Percentiles rank a stretch among this genome's conserved stretches.
phyloP scores from a whole-genome alignment of 306 rosid species.

The Vigna angularis region DNA sequence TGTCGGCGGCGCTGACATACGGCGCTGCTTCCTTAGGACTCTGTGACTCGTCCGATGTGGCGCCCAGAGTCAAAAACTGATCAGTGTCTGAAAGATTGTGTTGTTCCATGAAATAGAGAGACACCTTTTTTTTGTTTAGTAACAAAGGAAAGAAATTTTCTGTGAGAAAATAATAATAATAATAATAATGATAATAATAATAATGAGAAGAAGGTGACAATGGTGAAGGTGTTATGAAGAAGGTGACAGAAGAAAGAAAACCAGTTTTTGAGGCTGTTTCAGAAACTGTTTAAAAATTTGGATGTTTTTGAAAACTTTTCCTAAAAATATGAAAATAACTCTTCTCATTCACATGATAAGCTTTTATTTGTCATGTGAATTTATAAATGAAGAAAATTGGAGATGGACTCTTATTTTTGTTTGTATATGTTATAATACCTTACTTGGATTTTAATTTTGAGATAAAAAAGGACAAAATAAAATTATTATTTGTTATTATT shows the following conservation, averaged over 20 bases:
- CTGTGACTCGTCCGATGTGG: constrained; percentile 9
- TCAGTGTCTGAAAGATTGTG: neutral
- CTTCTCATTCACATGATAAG: neutral
- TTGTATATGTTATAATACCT: neutral
- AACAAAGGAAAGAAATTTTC: neutral
- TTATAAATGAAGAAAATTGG: constrained; percentile 4
- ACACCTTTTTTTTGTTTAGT: neutral
- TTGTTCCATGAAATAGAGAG: constrained; percentile 39
- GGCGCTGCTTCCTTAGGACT: neutral
- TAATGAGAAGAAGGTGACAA: neutral
- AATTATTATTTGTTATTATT: constrained; percentile 30
- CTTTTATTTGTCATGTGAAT: neutral
- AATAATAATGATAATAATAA: neutral
- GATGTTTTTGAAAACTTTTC: constrained; percentile 35
- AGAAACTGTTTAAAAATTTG: constrained; percentile 32
- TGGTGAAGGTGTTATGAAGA: constrained; percentile 28
- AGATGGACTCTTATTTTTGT: neutral
- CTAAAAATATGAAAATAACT: constrained; percentile 34
- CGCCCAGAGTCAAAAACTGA: constrained; percentile 22
- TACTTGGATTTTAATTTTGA: constrained; percentile 2
- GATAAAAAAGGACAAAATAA: constrained; percentile 41
- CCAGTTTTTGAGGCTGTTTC: constrained; percentile 18
- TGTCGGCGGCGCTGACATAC: neutral
- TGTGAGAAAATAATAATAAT: neutral
- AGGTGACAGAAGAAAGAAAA: constrained; percentile 25